phyloP scores from a whole-genome alignment of 306 rosid genomes.

The Begonia masoniana region DNA sequence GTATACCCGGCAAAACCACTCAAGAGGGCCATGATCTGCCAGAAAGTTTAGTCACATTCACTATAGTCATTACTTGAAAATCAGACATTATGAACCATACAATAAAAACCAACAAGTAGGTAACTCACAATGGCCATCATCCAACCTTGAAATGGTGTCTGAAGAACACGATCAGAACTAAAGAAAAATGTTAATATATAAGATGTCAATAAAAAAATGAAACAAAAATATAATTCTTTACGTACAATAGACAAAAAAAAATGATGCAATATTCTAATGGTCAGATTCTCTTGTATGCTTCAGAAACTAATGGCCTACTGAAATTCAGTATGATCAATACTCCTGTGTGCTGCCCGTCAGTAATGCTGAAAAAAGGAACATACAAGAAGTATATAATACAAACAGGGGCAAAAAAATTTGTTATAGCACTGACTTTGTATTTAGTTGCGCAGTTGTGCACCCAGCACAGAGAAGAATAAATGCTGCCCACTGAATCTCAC shows the following conservation, averaged over 20 bases:
- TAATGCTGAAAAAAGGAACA: too few species aligned
- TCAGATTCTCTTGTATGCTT: too few species aligned
- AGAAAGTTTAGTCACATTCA: conserved; percentile 11
- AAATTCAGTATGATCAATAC: too few species aligned
- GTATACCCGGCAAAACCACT: conserved; percentile 98
- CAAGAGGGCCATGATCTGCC: conserved; percentile 86
- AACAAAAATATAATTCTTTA: neutral
- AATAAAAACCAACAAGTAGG: conserved; percentile 8
- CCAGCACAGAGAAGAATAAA: conserved; percentile 85
- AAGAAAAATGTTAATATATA: conserved; percentile 10
- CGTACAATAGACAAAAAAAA: too few species aligned
- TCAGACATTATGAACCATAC: neutral
- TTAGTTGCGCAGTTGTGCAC: conserved; percentile 88
- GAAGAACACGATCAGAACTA: conserved; percentile 91
- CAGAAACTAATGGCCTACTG: too few species aligned
- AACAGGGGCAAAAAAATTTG: neutral
- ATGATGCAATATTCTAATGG: too few species aligned
- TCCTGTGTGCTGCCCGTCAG: too few species aligned
- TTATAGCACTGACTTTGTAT: conserved; percentile 54
- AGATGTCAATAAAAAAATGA: conserved; percentile 3
- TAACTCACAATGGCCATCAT: conserved; percentile 91
- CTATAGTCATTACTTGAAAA: conserved; percentile 5
- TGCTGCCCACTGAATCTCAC: conserved; percentile 97
- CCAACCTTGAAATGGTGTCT: conserved; percentile 94
- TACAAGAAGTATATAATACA: neutral